Evolutionary conservation across 1,284 basidiomycete genomes (phyloP), one percentile per base, ranked within the genome.

Genomic region (Microbotryum scabiosae): DNA sequence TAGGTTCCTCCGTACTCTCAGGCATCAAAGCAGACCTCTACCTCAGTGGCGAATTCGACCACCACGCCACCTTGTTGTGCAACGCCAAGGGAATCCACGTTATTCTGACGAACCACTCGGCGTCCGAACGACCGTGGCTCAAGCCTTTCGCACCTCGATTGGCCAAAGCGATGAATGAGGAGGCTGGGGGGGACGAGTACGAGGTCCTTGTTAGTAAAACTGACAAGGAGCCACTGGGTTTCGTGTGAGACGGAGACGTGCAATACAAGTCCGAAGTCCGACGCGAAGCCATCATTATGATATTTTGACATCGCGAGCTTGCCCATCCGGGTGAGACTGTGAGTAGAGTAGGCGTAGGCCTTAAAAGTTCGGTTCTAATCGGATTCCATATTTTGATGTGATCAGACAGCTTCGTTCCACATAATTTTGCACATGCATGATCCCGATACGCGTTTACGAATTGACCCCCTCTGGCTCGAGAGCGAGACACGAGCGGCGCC

Each of bases 111-210:
- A 66, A 67, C 49, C 67, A 69, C 57, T 65, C 67, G 1, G 61
- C 60, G 25, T 67, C 62, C 25, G 67, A 69, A 48, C 62, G 67
- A 9, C 67, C 67, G 4, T 69, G 67, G 67, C 61, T 69, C 16
- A 10, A 43, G 6, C 45, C 44, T 21, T 67, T 67, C n/a, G 65
- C 63, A 0, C 65, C 65, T 12, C 56, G 65, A 3, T 51, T 69
- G n/a, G 28, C 62, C 30, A 7, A 46, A 4, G 30, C 48, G 18
- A 49, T 69, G 47, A 65, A 67, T 56, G 49, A 51, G n/a, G 23
- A 52, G 3, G 59, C 56, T 0, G 32, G 16, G 1, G 36, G 28
- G 18, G 21, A 41, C 23, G 28, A 23, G 44, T 69, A 67, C 46
- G 50, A 61, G 45, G 67, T 69, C 9, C 30, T 57, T 0, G 59